phyloP scores from a whole-genome alignment of 768 basidiomycete species.

The Leccinum incarnatum region DNA sequence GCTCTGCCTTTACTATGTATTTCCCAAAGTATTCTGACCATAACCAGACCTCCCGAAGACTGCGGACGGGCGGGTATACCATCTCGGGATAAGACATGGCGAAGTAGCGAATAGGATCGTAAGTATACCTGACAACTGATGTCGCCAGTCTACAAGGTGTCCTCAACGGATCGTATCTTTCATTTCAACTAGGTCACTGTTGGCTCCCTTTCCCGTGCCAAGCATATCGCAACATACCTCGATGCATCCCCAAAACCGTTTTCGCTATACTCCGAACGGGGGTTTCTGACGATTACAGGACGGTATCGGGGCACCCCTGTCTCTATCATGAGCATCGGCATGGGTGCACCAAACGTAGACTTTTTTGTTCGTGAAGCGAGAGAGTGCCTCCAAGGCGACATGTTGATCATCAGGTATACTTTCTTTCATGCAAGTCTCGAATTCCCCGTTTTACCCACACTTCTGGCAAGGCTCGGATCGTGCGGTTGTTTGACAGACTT shows the following conservation, averaged over 20 bases:
- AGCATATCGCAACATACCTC: slow-evolving; percentile 53
- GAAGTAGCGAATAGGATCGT: slow-evolving; percentile 83
- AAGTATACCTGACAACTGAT: slow-evolving; percentile 17
- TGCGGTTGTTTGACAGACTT: slow-evolving; percentile 70
- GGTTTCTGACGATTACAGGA: slow-evolving; percentile 73
- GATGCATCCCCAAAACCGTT: slow-evolving; percentile 62
- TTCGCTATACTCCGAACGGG: slow-evolving; percentile 65
- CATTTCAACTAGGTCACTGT: slow-evolving; percentile 58
- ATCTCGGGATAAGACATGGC: slow-evolving; percentile 69
- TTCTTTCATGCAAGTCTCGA: neutral
- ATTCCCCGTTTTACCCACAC: neutral
- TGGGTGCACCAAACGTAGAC: slow-evolving; percentile 81
- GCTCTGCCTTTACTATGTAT: slow-evolving; percentile 26
- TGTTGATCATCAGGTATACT: slow-evolving; percentile 48
- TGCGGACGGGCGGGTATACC: slow-evolving; percentile 71
- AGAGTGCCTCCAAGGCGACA: slow-evolving; percentile 65
- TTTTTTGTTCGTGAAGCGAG: slow-evolving; percentile 82
- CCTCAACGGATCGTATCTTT: slow-evolving; percentile 1
- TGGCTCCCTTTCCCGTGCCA: slow-evolving; percentile 67
- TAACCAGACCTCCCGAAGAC: slow-evolving; percentile 72
- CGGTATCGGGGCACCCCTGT: slow-evolving; percentile 60
- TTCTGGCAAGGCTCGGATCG: slow-evolving; percentile 62
- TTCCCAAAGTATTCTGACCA: neutral
- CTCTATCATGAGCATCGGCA: slow-evolving; percentile 77
- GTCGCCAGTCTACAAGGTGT: neutral